These are phyloP conservation scores for Zymoseptoria crescenta DNA, from an alignment of 2,329 filamentous ascomycete genomes.

Conservation along the genomic window DNA sequence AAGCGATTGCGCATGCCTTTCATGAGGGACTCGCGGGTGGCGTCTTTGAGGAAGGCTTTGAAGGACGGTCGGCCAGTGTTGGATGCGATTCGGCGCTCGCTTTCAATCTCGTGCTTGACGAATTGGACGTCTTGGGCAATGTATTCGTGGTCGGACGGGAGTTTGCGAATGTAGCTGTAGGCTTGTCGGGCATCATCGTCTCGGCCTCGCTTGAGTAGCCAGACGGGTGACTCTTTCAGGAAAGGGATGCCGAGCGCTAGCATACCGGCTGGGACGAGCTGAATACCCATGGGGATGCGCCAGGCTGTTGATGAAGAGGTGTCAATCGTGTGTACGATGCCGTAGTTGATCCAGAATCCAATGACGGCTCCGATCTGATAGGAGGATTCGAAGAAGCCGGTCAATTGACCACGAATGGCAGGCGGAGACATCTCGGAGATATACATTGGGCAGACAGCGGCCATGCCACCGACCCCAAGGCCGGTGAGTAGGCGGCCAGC, in stretches of 20 bases:
- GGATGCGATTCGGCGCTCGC: conserved; percentile 24
- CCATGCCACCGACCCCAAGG: conserved; percentile 28
- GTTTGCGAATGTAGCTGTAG: conserved; percentile 16
- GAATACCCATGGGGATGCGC: conserved; percentile 27
- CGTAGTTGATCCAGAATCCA: conserved; percentile 33
- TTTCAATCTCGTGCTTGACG: conserved; percentile 27
- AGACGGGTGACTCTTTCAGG: conserved; percentile 28
- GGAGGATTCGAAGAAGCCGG: conserved; percentile 28
- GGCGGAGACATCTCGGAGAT: conserved; percentile 28
- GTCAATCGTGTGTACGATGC: conserved; percentile 25
- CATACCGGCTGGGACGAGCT: conserved; percentile 29
- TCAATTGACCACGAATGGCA: conserved; percentile 29
- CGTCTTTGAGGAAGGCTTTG: conserved; percentile 24
- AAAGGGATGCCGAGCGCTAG: conserved; percentile 25
- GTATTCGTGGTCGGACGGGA: conserved; percentile 17
- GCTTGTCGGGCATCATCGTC: conserved; percentile 13
- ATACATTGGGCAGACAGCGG: conserved; percentile 30
- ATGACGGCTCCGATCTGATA: conserved; percentile 30
- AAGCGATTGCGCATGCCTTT: conserved; percentile 37
- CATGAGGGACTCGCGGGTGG: conserved; percentile 24
- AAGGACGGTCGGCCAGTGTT: conserved; percentile 26
- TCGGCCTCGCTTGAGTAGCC: conserved; percentile 22
- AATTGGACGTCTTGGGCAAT: conserved; percentile 27
- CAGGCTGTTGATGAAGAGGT: conserved; percentile 16
- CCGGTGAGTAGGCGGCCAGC: conserved; percentile 32